These are phyloP conservation scores for Trypanosoma vivax DNA, from an alignment of 208 protist species.

Conservation along the genomic window DNA sequence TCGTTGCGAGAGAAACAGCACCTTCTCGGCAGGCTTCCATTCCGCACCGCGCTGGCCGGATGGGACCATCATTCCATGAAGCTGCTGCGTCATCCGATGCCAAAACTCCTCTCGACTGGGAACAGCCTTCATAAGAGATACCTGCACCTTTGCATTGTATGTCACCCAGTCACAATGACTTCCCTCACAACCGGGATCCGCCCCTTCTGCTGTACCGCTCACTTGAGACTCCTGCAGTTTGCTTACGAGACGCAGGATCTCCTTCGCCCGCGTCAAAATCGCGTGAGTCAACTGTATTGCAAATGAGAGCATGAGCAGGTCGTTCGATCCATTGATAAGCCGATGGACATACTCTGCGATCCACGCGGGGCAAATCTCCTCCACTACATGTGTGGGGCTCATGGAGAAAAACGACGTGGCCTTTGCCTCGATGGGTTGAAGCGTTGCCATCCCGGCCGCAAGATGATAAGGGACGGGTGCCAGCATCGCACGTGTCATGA, in stretches of 20 bases:
- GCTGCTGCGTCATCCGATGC: constrained; percentile 87
- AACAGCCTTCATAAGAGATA: constrained; percentile 47
- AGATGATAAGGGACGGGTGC: constrained; percentile 84
- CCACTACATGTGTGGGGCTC: constrained; percentile 61
- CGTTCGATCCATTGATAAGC: constrained; percentile 73
- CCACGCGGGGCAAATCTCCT: constrained; percentile 81
- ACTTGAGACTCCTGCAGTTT: constrained; percentile 30
- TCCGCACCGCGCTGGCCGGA: constrained; percentile 4
- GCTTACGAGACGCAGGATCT: constrained; percentile 44
- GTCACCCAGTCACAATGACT: constrained; percentile 41
- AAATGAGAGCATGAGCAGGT: constrained; percentile 65
- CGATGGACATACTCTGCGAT: constrained; percentile 75
- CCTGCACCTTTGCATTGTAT: constrained; percentile 65
- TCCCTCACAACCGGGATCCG: constrained; percentile 3
- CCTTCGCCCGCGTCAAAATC: constrained; percentile 58
- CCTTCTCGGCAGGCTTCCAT: constrained; percentile 22
- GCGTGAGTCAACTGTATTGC: constrained; percentile 81
- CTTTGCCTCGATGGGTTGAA: constrained; percentile 50
- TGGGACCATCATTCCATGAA: constrained; percentile 47
- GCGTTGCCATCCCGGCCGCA: constrained; percentile 30
- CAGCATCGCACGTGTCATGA: constrained; percentile 78
- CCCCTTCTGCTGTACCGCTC: neutral
- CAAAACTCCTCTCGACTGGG: constrained; percentile 87
- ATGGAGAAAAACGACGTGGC: constrained; percentile 73
- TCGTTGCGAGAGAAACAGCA: constrained; percentile 63